These are phyloP conservation scores for Incumbomyces delicatus DNA, from an alignment of 2,329 filamentous ascomycete genomes.

Conservation along the genomic window DNA sequence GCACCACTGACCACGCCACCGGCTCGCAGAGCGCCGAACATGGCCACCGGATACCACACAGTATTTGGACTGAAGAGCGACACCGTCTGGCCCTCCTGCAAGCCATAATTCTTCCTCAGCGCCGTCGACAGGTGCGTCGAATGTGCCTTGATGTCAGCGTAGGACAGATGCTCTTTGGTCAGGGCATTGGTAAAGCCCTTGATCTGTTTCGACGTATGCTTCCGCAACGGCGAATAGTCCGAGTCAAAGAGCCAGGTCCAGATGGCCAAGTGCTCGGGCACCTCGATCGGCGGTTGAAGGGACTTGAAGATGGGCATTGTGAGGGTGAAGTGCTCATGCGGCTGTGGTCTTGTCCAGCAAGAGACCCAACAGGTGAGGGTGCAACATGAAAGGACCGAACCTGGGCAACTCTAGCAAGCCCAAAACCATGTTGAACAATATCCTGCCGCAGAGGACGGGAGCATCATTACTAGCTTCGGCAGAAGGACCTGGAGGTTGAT, in stretches of 20 bases:
- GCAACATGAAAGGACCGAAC: too few relatives aligned
- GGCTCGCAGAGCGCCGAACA: conserved; percentile 46
- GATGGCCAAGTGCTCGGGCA: conserved; percentile 45
- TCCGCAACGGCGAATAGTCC: conserved; percentile 40
- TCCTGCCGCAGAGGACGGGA: too few relatives aligned
- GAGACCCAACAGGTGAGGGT: too few relatives aligned
- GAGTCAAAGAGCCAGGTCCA: conserved; percentile 56
- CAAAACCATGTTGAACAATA: too few relatives aligned
- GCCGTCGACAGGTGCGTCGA: conserved; percentile 53
- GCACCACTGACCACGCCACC: conserved; percentile 53
- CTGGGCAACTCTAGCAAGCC: too few relatives aligned
- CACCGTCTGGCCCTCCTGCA: conserved; percentile 47
- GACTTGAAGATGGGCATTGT: conserved; percentile 20
- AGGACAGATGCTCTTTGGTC: conserved; percentile 50
- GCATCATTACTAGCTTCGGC: too few relatives aligned
- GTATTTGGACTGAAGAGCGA: conserved; percentile 55
- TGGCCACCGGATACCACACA: conserved; percentile 57
- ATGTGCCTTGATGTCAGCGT: conserved; percentile 47
- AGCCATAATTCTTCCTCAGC: conserved; percentile 45
- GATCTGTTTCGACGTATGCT: conserved; percentile 31
- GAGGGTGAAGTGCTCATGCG: not conserved
- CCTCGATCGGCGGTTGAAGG: conserved; percentile 22
- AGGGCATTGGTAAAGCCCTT: conserved; percentile 49
- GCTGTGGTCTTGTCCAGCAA: too few relatives aligned
- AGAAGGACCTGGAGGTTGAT: too few relatives aligned